A percentile compares a stretch with the other conserved stretches of the same genome.
Evolutionary conservation across 306 rosid species (phyloP).

Genomic region (Malus orientalis): DNA sequence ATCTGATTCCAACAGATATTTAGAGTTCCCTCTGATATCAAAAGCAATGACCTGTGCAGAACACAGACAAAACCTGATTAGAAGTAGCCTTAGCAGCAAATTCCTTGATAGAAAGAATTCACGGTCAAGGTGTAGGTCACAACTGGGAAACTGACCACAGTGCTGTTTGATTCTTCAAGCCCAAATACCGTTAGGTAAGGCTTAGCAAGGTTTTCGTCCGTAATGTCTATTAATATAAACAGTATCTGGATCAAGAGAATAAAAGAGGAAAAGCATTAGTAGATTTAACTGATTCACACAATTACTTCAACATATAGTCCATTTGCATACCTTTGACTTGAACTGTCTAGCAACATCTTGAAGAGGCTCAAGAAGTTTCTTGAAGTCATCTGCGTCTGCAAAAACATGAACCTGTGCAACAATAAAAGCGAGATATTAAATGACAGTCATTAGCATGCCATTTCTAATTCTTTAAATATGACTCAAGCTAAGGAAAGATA

Average conservation of each 20-base stretch:
- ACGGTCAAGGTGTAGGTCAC: slow-evolving; percentile 5
- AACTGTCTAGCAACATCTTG: slow-evolving; percentile 72
- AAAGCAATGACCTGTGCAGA: slow-evolving; percentile 69
- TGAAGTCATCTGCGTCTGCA: slow-evolving; percentile 39
- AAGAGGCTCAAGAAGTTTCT: slow-evolving; percentile 54
- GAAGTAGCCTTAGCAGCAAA: background rate
- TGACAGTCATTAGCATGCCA: background rate
- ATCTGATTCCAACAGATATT: slow-evolving; percentile 68
- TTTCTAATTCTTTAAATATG: background rate
- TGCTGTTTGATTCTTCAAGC: slow-evolving; percentile 67
- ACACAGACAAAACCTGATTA: slow-evolving; percentile 17
- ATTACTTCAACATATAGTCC: slow-evolving; percentile 12
- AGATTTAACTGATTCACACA: slow-evolving; percentile 7
- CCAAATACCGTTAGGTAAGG: slow-evolving; percentile 80
- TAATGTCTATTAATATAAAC: slow-evolving; percentile 58
- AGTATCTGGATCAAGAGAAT: slow-evolving; percentile 50
- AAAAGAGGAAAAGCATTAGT: slow-evolving; percentile 9
- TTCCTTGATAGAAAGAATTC: background rate
- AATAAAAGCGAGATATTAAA: background rate
- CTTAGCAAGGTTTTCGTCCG: slow-evolving; percentile 84
- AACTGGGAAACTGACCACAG: slow-evolving; percentile 54
- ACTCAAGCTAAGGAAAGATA: background rate
- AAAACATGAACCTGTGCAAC: slow-evolving; percentile 64
- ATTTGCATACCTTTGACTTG: slow-evolving; percentile 62
- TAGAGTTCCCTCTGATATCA: slow-evolving; percentile 58